Base-by-base conservation (phyloP, 2,329 filamentous ascomycete species). In the Penicillium decumbens region DNA sequence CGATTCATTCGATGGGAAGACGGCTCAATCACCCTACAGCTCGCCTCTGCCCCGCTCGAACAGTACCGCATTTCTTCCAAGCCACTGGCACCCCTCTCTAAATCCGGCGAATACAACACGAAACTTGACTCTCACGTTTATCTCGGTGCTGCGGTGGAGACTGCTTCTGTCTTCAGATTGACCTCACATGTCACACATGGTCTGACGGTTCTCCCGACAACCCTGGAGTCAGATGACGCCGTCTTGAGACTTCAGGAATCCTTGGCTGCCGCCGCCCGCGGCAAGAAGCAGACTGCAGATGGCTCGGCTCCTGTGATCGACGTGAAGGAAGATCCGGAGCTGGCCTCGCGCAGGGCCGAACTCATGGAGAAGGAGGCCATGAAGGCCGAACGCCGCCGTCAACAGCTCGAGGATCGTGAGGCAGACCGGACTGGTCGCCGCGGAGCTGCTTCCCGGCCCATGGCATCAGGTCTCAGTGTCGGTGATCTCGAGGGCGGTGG, bases 1-100 rank as follows among this genome's bases (percentile, higher is more conserved):
- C 81, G 83, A 35, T 75, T 86, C 44, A 74, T 85, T 43, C 77
- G 80, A 54, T 87, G 83, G 83, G 83, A 81, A 15, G 83, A 87
- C 60, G 83, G 83, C 32, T 84, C 80, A 4, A 68, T 85, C 41
- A 85, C 83, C 2, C 71, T 87, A 3, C 83, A 87, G 60, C 74
- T 85, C 32, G 83, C 81, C 23, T 83, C 79, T 12, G 77, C 82
- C 32, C 80, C 82, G 1, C 75, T 71, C 30, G 77, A 78, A 49
- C 82, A 85, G 58, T 84, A 83, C 66, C 75, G 78, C 53, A 78
- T 84, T 49, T 69, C 78, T 51, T 74, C 79, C 30, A 80, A 81
- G 62, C 67, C 79, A 40, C 74, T 86, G 44, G 80, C 79, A 28
- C 80, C 80, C 55, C 74, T 79, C 28, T 77, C 80, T 61, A 66